A percentile compares a stretch with the other conserved stretches of the same genome.
Conservation (phyloP, 73 alveolate genomes). For the Halteria grandinella region DNA sequence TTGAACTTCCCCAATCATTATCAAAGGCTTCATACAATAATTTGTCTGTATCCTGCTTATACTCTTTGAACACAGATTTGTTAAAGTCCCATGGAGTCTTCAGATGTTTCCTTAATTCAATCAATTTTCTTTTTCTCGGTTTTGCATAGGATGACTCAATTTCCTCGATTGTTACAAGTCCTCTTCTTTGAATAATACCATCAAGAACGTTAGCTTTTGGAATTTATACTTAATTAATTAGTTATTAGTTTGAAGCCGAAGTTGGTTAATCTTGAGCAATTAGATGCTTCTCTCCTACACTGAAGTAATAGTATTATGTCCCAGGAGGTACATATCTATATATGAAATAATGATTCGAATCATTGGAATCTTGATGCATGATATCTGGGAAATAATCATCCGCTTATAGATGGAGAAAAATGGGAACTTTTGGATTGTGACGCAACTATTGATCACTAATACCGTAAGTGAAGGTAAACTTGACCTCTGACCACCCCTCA, state of each 20-base stretch:
- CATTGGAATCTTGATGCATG: constrained; percentile 41
- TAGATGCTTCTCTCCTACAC: constrained; percentile 8
- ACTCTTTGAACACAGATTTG: constrained; percentile 79
- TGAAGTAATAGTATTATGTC: constrained; percentile 28
- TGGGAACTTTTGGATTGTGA: constrained; percentile 18
- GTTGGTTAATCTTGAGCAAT: constrained; percentile 13
- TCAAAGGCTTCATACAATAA: constrained; percentile 73
- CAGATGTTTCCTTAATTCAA: constrained; percentile 30
- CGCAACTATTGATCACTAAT: constrained; percentile 29
- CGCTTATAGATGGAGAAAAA: constrained; percentile 40
- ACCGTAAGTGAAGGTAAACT: constrained; percentile 52
- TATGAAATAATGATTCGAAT: background rate
- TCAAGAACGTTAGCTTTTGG: constrained; percentile 59
- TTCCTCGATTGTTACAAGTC: background rate
- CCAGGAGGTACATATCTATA: constrained; percentile 70
- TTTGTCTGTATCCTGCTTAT: constrained; percentile 61
- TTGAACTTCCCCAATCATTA: constrained; percentile 77
- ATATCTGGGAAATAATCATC: constrained; percentile 57
- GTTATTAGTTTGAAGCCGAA: constrained; percentile 4
- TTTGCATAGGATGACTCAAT: constrained; percentile 7
- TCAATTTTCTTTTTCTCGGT: constrained; percentile 61
- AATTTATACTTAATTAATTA: constrained; percentile 30
- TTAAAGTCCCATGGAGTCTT: constrained; percentile 81
- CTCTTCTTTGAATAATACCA: constrained; percentile 42
- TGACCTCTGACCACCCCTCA: constrained; percentile 76